Conservation (phyloP, 1,284 basidiomycete genomes). For the Sporisorium scitamineum region DNA sequence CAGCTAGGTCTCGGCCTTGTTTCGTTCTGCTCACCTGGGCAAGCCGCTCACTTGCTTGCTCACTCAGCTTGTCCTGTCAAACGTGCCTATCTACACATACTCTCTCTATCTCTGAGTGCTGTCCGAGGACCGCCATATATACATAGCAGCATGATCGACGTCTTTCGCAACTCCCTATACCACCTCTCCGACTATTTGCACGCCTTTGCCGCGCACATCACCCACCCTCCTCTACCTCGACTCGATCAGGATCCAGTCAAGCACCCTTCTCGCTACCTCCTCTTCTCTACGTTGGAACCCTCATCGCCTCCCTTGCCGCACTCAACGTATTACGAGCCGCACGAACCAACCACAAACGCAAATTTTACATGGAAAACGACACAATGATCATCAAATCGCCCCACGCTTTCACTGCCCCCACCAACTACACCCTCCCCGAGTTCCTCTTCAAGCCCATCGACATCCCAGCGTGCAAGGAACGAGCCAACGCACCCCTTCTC, state of each 20-base stretch:
- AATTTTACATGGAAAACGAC: constrained; percentile 25
- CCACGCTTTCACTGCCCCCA: constrained; percentile 40
- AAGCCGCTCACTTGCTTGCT: not conserved
- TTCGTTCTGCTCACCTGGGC: not conserved
- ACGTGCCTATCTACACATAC: not conserved
- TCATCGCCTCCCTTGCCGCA: constrained; percentile 20
- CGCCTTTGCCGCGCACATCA: constrained; percentile 14
- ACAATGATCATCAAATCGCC: constrained; percentile 58
- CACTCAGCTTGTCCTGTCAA: constrained; percentile 6
- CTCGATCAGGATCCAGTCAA: constrained; percentile 4
- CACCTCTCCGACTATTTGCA: constrained; percentile 28
- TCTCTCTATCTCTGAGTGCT: not conserved
- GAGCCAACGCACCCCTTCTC: constrained; percentile 39
- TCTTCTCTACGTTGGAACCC: constrained; percentile 24
- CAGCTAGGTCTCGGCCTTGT: not conserved
- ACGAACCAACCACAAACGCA: constrained; percentile 28
- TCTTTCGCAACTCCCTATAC: constrained; percentile 21
- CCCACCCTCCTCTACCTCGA: constrained; percentile 6
- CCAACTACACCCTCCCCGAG: constrained; percentile 50
- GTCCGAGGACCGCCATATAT: constrained; percentile 11
- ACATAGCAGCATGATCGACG: constrained; percentile 18
- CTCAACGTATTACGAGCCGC: constrained; percentile 22
- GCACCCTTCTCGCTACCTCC: constrained; percentile 9
- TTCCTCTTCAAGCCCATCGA: constrained; percentile 57
- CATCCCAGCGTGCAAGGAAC: constrained; percentile 35